Evolutionary conservation across 352 stramenopile species (phyloP), one percentile per base, ranked within the genome.

Genomic region (Phytophthora niederhauseri): DNA sequence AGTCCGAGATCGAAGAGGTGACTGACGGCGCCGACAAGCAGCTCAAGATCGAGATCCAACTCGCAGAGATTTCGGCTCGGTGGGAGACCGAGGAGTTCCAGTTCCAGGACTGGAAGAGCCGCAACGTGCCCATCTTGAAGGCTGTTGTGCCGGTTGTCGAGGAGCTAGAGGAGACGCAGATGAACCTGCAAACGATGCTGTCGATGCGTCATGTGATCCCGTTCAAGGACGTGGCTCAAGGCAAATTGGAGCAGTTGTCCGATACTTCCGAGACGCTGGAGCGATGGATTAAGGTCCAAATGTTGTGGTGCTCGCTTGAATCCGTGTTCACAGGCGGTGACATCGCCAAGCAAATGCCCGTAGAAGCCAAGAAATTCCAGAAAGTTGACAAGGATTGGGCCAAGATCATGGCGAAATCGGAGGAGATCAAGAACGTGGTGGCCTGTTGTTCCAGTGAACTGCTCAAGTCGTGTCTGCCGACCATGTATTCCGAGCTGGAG

Each of bases 341-440:
- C 81, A 99, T 99, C 68, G 97, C 97, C 7, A 99, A 99, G 77
- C 97, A 99, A 75, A 97, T 99, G 89, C 98, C 98, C 2, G 95
- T 98, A 56, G 97, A 99, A 82, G 97, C 98, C 0, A 99, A 99
- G 64, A 99, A 98, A 72, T 99, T 99, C 80, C 87, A 97, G 45
- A 99, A 99, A 68, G 90, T 99, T 3, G 95, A 99, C 76, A 99
- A 99, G 70, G 96, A 99, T 75, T 99, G 98, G 97, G 94, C 95
- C 9, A 99, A 99, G 78, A 98, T 99, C 69, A 99, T 99, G 97
- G 78, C 86, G 15, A 99, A 97, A 60, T 93, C 85, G 0, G 82
- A 91, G 24, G 87, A 97, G 46, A 90, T 96, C 28, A 97, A 95
- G 41, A 97, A 97, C 34, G 96, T 98, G 0, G 90, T 98, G 20